phyloP scores from a whole-genome alignment of 257 asterid species.

The Henckelia pumila region DNA sequence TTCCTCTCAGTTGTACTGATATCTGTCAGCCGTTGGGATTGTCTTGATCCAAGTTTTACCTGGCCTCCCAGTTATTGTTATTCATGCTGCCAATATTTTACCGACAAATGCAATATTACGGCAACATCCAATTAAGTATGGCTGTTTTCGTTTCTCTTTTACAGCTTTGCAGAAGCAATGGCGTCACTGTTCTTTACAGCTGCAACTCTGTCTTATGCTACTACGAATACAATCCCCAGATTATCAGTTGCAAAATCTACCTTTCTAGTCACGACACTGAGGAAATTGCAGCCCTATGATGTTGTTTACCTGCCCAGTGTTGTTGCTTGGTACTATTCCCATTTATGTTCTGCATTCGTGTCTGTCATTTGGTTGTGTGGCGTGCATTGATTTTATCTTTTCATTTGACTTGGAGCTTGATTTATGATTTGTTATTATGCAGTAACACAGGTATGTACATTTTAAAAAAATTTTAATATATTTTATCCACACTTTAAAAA shows the following conservation, averaged over 20 bases:
- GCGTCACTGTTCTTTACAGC: constrained; percentile 29
- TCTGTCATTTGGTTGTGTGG: background rate
- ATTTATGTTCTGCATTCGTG: background rate
- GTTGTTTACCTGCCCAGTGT: constrained; percentile 29
- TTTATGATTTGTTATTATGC: background rate
- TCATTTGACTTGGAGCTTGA: constrained; percentile 1
- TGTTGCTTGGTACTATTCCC: constrained; percentile 31
- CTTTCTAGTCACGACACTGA: constrained; percentile 25
- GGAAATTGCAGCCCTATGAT: constrained; percentile 36
- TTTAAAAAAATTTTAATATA: background rate
- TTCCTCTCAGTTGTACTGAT: background rate
- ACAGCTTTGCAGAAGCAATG: constrained; percentile 32
- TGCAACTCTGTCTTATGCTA: constrained; percentile 24
- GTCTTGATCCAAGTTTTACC: background rate
- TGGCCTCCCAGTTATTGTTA: background rate
- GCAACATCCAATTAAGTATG: constrained; percentile 6
- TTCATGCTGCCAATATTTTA: constrained; percentile 5
- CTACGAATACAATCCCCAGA: constrained; percentile 29
- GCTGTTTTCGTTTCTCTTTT: background rate
- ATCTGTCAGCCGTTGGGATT: too few relatives aligned
- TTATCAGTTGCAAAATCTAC: constrained; percentile 26
- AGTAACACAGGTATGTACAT: background rate
- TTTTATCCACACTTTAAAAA: too few relatives aligned
- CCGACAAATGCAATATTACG: constrained; percentile 18
- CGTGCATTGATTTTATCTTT: background rate